Percentiles rank a stretch among this genome's conserved stretches.
Evolutionary conservation across 441 rosid genomes (phyloP).

Genomic region (Adansonia gregorii): DNA sequence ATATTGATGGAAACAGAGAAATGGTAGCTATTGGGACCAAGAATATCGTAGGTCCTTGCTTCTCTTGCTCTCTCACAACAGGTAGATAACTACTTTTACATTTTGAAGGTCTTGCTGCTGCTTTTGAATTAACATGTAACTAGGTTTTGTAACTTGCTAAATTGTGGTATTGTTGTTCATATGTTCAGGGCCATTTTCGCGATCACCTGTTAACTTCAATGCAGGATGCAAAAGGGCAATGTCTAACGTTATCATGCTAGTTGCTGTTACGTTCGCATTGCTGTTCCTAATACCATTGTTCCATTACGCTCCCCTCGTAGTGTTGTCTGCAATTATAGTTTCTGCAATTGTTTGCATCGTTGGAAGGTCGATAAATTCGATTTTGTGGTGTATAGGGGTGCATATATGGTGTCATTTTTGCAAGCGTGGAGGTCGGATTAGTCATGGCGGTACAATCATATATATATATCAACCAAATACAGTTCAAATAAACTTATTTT

Average conservation of each 20-base stretch:
- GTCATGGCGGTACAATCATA: constrained; percentile 57
- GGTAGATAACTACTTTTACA: constrained; percentile 34
- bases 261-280: constrained; percentile 81
- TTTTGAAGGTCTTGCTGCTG: constrained; percentile 6
- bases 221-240: constrained; percentile 96
- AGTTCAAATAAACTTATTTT: not conserved
- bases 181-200: constrained; percentile 81
- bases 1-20: constrained; percentile 94
- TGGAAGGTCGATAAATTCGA: constrained; percentile 91
- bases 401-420: constrained; percentile 86
- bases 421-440: constrained; percentile 76
- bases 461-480: not conserved
- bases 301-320: constrained; percentile 90
- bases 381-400: constrained; percentile 74
- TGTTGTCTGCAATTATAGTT: constrained; percentile 82
- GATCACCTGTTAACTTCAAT: constrained; percentile 94
- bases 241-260: constrained; percentile 87
- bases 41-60: constrained; percentile 92
- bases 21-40: constrained; percentile 92
- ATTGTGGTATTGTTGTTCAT: not conserved
- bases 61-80: constrained; percentile 90
- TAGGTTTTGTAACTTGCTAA: not conserved
- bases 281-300: constrained; percentile 83
- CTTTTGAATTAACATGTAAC: not conserved
- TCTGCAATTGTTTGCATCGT: constrained; percentile 87